These are phyloP conservation scores for Haematococcus lacustris DNA, from an alignment of 139 green algal genomes.

Conservation along the genomic window DNA sequence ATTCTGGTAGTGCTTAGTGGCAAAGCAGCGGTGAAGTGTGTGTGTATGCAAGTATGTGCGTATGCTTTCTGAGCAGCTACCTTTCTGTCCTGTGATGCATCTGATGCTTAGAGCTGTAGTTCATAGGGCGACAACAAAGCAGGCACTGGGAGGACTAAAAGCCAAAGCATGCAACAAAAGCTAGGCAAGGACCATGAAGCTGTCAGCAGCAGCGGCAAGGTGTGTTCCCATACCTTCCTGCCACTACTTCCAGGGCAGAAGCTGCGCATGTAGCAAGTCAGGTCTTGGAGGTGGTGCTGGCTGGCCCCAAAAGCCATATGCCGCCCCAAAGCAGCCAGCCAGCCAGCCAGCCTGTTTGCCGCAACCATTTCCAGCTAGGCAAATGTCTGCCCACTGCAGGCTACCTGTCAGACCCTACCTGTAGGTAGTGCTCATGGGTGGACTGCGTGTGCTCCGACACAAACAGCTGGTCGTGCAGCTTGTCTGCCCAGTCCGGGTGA, in stretches of 20 bases:
- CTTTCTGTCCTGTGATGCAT: too few species aligned
- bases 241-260: neutral
- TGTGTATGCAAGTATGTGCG: too few species aligned
- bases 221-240: neutral
- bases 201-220: too few species aligned
- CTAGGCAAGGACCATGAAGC: too few species aligned
- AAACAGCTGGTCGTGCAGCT: conserved; percentile 65
- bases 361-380: too few species aligned
- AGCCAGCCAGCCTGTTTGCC: neutral
- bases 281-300: neutral
- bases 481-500: conserved; percentile 77
- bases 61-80: neutral
- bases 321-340: neutral
- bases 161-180: too few species aligned
- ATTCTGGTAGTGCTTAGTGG: too few species aligned
- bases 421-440: conserved; percentile 88
- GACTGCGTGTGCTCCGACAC: conserved; percentile 43
- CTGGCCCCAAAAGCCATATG: neutral
- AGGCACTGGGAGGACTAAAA: too few species aligned
- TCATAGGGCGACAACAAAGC: too few species aligned
- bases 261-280: neutral
- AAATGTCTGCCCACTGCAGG: too few species aligned
- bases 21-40: too few species aligned
- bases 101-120: too few species aligned
- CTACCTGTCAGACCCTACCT: conserved; percentile 49